Evolutionary conservation across 768 basidiomycete species (phyloP).

Genomic region (Neoboletus brunneissimus): DNA sequence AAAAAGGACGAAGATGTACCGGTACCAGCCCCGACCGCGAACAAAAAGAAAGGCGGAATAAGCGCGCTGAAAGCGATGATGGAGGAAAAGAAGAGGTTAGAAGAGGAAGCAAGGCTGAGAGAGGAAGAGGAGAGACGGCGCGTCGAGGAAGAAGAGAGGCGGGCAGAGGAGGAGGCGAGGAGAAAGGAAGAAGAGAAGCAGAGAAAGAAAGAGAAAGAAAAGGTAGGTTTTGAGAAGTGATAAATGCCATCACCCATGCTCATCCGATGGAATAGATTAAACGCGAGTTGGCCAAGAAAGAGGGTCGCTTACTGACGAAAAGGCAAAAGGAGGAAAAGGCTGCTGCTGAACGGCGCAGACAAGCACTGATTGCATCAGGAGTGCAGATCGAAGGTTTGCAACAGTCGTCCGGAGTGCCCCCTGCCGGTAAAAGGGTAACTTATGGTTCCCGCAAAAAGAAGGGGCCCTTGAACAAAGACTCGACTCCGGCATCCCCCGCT

Average conservation of each 20-base stretch:
- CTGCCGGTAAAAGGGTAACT: slow-evolving; percentile 63
- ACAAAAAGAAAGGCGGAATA: slow-evolving; percentile 77
- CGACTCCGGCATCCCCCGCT: slow-evolving; percentile 43
- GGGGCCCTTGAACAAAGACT: slow-evolving; percentile 42
- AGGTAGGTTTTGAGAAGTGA: slow-evolving; percentile 42
- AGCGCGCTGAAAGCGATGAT: slow-evolving; percentile 85
- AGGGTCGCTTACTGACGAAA: slow-evolving; percentile 92
- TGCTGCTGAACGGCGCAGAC: slow-evolving; percentile 84
- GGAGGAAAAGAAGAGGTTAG: slow-evolving; percentile 86
- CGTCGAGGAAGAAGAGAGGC: slow-evolving; percentile 88
- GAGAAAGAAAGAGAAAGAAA: slow-evolving; percentile 84
- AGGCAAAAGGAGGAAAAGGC: slow-evolving; percentile 95
- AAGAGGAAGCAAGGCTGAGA: slow-evolving; percentile 72
- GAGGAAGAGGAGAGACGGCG: slow-evolving; percentile 77
- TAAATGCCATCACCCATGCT: background rate
- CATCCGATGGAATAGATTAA: slow-evolving; percentile 58
- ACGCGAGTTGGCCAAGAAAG: slow-evolving; percentile 86
- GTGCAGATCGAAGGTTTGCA: slow-evolving; percentile 89
- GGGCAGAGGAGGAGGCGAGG: slow-evolving; percentile 70
- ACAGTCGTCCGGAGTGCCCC: slow-evolving; percentile 43
- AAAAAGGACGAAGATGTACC: slow-evolving; percentile 71
- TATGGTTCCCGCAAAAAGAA: slow-evolving; percentile 87
- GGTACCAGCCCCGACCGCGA: slow-evolving; percentile 36
- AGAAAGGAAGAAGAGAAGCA: slow-evolving; percentile 81
- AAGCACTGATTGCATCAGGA: slow-evolving; percentile 87